A percentile compares a stretch with the other conserved stretches of the same genome.
These are phyloP conservation scores for Syzygium grande DNA, from an alignment of 345 rosid species.

Conservation along the genomic window DNA sequence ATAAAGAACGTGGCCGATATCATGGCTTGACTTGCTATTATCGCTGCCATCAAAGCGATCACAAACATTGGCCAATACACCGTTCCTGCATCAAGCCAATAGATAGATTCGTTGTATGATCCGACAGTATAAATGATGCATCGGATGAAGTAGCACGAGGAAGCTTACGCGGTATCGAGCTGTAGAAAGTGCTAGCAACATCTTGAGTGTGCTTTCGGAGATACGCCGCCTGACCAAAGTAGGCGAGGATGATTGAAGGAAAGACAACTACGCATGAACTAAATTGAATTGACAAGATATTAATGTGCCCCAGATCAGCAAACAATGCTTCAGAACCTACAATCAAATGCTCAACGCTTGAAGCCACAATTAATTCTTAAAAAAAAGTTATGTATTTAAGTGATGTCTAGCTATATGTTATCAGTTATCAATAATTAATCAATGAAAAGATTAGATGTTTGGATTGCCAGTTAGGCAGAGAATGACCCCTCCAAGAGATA, in stretches of 20 bases:
- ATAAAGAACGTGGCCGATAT: constrained; percentile 23
- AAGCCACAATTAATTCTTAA: neutral
- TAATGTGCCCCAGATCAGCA: constrained; percentile 30
- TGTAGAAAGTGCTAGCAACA: neutral
- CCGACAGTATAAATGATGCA: neutral
- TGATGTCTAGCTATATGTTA: neutral
- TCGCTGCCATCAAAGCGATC: constrained; percentile 16
- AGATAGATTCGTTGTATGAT: neutral
- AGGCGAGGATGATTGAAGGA: constrained; percentile 14
- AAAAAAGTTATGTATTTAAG: neutral
- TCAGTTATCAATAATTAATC: neutral
- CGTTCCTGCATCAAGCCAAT: constrained; percentile 1
- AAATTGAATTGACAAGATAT: constrained; percentile 12
- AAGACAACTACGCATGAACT: constrained; percentile 11
- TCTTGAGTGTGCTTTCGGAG: neutral
- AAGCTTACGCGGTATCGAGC: constrained; percentile 13
- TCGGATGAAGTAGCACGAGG: neutral
- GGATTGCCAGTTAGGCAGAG: constrained; percentile 14
- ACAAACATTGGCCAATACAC: constrained; percentile 26
- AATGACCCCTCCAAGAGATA: constrained; percentile 21
- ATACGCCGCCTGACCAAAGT: constrained; percentile 25
- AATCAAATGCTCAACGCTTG: neutral
- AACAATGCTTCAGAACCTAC: constrained; percentile 31
- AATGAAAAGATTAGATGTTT: neutral
- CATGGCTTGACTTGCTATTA: constrained; percentile 27